Conservation (phyloP, 208 protist species). For the Kentomonas sorsogonicus region DNA sequence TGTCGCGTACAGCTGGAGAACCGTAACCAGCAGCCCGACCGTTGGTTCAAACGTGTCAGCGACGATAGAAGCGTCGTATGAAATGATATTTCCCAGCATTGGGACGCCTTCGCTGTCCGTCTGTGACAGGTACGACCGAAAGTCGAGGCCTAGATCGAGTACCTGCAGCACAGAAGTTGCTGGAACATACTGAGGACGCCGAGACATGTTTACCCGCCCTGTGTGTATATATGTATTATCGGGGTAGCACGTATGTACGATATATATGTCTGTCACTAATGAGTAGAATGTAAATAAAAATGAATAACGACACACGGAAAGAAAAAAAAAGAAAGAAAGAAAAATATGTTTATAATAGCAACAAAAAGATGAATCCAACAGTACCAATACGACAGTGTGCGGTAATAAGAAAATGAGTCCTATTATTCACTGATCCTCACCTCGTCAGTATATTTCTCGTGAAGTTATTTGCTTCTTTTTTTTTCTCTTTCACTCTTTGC, state of each 20-base stretch:
- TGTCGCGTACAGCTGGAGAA: slow-evolving; percentile 64
- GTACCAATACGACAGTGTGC: slow-evolving; percentile 8
- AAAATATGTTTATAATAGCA: slow-evolving; percentile 10
- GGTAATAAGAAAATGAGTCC: background rate
- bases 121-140: slow-evolving; percentile 74
- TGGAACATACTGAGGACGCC: too few relatives aligned
- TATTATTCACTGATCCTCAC: background rate
- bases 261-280: background rate
- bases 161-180: slow-evolving; percentile 60
- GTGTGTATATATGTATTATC: too few relatives aligned
- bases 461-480: background rate
- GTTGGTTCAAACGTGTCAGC: slow-evolving; percentile 80
- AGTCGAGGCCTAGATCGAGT: slow-evolving; percentile 83
- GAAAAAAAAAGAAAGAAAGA: slow-evolving; percentile 1
- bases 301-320: slow-evolving; percentile 16
- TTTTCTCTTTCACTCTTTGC: background rate
- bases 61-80: slow-evolving; percentile 57
- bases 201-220: too few relatives aligned
- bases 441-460: background rate
- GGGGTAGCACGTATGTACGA: background rate
- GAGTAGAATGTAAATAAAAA: slow-evolving; percentile 14
- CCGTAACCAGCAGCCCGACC: slow-evolving; percentile 76
- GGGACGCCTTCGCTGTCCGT: slow-evolving; percentile 66
- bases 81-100: slow-evolving; percentile 78
- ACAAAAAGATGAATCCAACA: slow-evolving; percentile 5